Evolutionary conservation across 306 rosid genomes (phyloP), one percentile per base, ranked within the genome.

Genomic region (Hylodesmum podocarpum): DNA sequence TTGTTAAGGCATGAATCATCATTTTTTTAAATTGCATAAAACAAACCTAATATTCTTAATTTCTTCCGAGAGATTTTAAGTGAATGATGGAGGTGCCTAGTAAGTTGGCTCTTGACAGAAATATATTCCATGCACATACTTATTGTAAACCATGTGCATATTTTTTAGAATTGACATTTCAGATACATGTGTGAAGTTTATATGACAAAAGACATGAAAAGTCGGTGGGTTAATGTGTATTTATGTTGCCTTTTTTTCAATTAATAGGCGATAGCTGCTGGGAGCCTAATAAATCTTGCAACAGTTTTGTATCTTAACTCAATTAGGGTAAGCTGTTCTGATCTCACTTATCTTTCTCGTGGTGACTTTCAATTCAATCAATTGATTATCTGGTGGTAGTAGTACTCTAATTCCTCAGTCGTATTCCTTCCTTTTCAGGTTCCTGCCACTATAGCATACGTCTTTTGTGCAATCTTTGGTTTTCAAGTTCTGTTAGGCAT

Each of bases 251-350:
- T 15, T 68, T 81, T 73, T 81, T 73, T 76, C 70, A 62, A 78
- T 80, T 68, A 67, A 87, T 93, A 96, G 99, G 94, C 90, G 15
- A 89, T 96, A 59, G 99, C 89, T 79, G 97, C 89, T 67, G 99
- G 99, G 82, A 96, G 99, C 87, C 82, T 96, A 40, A 84, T 96
- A 82, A 96, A 96, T 85, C 98, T 96, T 70, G 99, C 96, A 72
- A 92, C 99, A 74, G 62, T 96, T 82, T 85, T 92, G 80, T 88
- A 86, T 84, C 85, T 92, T 43, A 88, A 87, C 86, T 84, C 99
- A 57, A 79, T 92, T 79, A 89, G 89, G 59, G 99, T 96, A 86
- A 84, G 91, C 57, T 68, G 40, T 76, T 75, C 43, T 25, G 18
- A 31, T 64, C 64, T 40, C 25, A 59, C 54, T 21, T 46, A 46